These are phyloP conservation scores for Plantago major DNA, from an alignment of 257 asterid species.

Conservation along the genomic window DNA sequence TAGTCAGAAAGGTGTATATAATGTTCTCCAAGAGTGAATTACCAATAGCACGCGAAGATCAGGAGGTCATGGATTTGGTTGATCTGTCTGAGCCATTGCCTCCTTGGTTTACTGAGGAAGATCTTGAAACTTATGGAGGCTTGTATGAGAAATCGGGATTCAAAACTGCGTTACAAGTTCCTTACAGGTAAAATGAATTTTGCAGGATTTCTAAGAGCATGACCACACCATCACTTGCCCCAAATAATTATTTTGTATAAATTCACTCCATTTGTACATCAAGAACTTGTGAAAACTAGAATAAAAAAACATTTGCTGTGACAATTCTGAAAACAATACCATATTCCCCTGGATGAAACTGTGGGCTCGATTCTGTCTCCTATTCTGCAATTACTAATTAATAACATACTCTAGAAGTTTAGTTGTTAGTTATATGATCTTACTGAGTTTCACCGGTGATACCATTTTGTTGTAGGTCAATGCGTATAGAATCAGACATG, in stretches of 20 bases:
- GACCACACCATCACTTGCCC: background rate
- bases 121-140: conserved; percentile 54
- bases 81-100: conserved; percentile 59
- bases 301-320: too few species aligned
- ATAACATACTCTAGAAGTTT: too few species aligned
- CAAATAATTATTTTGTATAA: too few species aligned
- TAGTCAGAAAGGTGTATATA: conserved; percentile 61
- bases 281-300: too few species aligned
- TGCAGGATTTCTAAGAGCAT: background rate
- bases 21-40: conserved; percentile 63
- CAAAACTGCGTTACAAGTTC: conserved; percentile 57
- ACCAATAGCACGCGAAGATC: conserved; percentile 56
- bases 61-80: conserved; percentile 80
- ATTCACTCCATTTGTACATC: too few species aligned
- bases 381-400: too few species aligned
- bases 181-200: conserved; percentile 50
- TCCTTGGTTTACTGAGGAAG: conserved; percentile 64
- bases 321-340: too few species aligned
- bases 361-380: too few species aligned
- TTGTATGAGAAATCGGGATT: conserved; percentile 71
- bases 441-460: background rate
- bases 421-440: background rate
- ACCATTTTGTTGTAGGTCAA: conserved; percentile 29
- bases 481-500: conserved; percentile 16
- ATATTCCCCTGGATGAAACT: too few species aligned